Evolutionary conservation across 345 rosid genomes (phyloP), one percentile per base, ranked within the genome.

Genomic region (Passiflora organensis): DNA sequence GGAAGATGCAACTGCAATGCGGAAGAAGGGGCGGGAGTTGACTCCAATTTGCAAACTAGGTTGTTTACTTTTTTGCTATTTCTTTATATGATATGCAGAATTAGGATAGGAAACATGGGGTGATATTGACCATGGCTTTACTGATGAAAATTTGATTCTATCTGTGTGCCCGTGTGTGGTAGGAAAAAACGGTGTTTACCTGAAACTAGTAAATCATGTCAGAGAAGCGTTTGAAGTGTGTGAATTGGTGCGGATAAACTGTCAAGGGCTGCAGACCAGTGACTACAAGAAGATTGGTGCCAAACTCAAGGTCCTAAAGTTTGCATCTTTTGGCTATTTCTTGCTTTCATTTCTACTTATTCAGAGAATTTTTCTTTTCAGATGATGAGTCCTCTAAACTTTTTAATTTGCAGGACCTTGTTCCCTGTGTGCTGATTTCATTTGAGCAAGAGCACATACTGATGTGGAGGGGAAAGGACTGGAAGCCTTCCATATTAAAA

Each of bases 151-250:
- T 59, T 24, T 34, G 23, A 13, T 54, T 14, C n/a, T n/a, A n/a
- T n/a, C n/a, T n/a, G n/a, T 54, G 5, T 68, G 60, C 66, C 16
- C n/a, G 16, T 53, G 8, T 60, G 24, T 57, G 76, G 56, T 73
- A 91, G 95, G 72, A 24, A 91, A 88, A 78, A 91, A 88, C 70
- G 98, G 98, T 54, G 83, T 86, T 51, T 88, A 84, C 67, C 63
- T 65, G 64, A 72, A 84, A 70, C 84, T 91, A 32, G 89, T 73
- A 44, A 71, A 60, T 51, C 70, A 82, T 64, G 86, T 91, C 15
- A 74, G 67, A 66, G 96, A 86, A 74, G 96, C 98, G 56, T 91
- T 88, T 81, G 90, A 88, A 74, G 93, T 70, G 72, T 91, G 98
- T 71, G 95, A 88, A 60, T 74, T 91, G 78, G 87, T 82, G 63